Conservation (phyloP, 1,284 basidiomycete species). For the Pseudozyma sp. region DNA sequence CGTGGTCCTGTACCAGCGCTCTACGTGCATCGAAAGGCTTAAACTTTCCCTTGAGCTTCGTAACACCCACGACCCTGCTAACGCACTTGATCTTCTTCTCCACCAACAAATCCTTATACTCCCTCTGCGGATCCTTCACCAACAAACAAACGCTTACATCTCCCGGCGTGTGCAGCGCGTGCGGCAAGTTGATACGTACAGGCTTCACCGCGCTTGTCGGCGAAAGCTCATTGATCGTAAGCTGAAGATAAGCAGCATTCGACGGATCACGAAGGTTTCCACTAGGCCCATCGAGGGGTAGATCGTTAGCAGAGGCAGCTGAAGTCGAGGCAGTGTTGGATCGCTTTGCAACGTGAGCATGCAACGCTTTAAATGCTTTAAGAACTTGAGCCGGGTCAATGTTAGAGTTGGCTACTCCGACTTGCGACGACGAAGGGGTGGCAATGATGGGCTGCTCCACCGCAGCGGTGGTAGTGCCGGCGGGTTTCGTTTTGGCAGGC, state of each 20-base stretch:
- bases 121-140: slow-evolving; percentile 92
- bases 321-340: slow-evolving; percentile 9
- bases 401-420: slow-evolving; percentile 33
- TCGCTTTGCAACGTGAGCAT: slow-evolving; percentile 43
- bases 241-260: slow-evolving; percentile 58
- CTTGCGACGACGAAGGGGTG: slow-evolving; percentile 17
- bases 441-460: slow-evolving; percentile 33
- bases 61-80: slow-evolving; percentile 87
- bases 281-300: slow-evolving; percentile 55
- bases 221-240: slow-evolving; percentile 58
- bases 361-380: slow-evolving; percentile 62
- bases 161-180: slow-evolving; percentile 85
- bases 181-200: slow-evolving; percentile 66
- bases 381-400: slow-evolving; percentile 54
- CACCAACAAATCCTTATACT: slow-evolving; percentile 92
- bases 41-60: slow-evolving; percentile 69
- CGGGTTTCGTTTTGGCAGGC: slow-evolving; percentile 22
- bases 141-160: slow-evolving; percentile 85
- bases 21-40: slow-evolving; percentile 84
- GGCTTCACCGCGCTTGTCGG: slow-evolving; percentile 57
- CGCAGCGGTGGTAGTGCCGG: slow-evolving; percentile 1
- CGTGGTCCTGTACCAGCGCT: slow-evolving; percentile 86
- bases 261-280: slow-evolving; percentile 44
- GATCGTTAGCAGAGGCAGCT: slow-evolving; percentile 9
- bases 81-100: slow-evolving; percentile 85